A percentile compares a stretch with the other conserved stretches of the same genome.
Conservation (phyloP, 768 basidiomycete genomes). For the Boletus tomentosulus region DNA sequence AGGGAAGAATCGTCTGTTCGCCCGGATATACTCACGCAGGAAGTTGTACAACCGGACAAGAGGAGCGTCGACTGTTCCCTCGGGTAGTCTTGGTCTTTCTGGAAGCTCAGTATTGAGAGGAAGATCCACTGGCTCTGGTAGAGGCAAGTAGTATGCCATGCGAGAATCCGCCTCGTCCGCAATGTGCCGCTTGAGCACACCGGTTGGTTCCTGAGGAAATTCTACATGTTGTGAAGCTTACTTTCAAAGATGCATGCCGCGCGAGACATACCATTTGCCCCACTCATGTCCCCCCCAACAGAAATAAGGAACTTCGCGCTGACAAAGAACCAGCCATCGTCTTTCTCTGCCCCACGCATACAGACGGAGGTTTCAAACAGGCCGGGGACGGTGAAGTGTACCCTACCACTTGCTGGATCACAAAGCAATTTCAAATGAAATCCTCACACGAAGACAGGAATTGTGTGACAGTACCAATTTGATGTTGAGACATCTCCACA, state of each 20-base stretch:
- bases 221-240: slow-evolving; percentile 38
- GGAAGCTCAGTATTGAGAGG: slow-evolving; percentile 41
- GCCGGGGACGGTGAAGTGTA: slow-evolving; percentile 66
- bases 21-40: slow-evolving; percentile 57
- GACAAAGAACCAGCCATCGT: slow-evolving; percentile 86
- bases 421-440: slow-evolving; percentile 14
- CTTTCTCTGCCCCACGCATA: slow-evolving; percentile 61
- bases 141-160: slow-evolving; percentile 57
- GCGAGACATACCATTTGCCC: slow-evolving; percentile 53
- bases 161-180: slow-evolving; percentile 70
- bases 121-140: slow-evolving; percentile 39
- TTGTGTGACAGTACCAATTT: slow-evolving; percentile 47
- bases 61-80: slow-evolving; percentile 71
- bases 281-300: slow-evolving; percentile 69
- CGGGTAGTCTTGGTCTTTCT: slow-evolving; percentile 47
- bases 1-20: background rate
- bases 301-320: slow-evolving; percentile 70
- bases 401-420: slow-evolving; percentile 68
- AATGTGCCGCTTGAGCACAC: slow-evolving; percentile 60
- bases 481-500: slow-evolving; percentile 70
- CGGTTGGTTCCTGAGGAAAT: slow-evolving; percentile 66
- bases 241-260: background rate
- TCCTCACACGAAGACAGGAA: slow-evolving; percentile 13
- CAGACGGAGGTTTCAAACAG: slow-evolving; percentile 74
- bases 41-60: slow-evolving; percentile 85